phyloP scores from a whole-genome alignment of 352 stramenopile genomes.

The Globisporangium paroecandrum region DNA sequence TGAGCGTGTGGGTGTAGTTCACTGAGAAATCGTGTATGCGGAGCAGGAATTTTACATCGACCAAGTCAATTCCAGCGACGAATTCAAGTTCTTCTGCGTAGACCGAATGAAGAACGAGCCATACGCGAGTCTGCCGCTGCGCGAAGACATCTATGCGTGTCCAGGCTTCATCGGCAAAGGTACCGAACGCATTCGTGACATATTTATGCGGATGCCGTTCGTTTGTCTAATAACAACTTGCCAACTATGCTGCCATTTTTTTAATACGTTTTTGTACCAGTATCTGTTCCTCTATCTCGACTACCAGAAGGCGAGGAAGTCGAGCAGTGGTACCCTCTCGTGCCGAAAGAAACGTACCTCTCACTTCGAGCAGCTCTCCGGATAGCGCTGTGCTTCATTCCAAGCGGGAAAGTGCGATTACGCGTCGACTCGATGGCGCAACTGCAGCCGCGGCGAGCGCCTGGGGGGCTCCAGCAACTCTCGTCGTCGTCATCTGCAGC shows the following conservation, averaged over 20 bases:
- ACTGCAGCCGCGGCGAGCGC: conserved; percentile 18
- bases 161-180: conserved; percentile 78
- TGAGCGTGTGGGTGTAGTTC: neutral
- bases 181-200: conserved; percentile 7
- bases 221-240: neutral
- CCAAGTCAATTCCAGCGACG: conserved; percentile 53
- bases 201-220: neutral
- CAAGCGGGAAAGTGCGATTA: conserved; percentile 23
- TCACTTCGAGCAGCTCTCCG: conserved; percentile 60
- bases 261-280: conserved; percentile 15
- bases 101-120: conserved; percentile 56
- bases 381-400: conserved; percentile 68
- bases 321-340: conserved; percentile 82
- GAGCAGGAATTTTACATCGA: conserved; percentile 72
- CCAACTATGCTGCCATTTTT: neutral
- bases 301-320: conserved; percentile 76
- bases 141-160: conserved; percentile 38
- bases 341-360: conserved; percentile 43
- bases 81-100: conserved; percentile 67
- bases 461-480: neutral
- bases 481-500: conserved; percentile 12
- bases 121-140: conserved; percentile 36
- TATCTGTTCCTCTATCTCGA: conserved; percentile 55
- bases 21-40: neutral
- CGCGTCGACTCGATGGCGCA: conserved; percentile 22